These are phyloP conservation scores for Apiospora sp. DNA, from an alignment of 2,329 filamentous ascomycete genomes.

Conservation along the genomic window DNA sequence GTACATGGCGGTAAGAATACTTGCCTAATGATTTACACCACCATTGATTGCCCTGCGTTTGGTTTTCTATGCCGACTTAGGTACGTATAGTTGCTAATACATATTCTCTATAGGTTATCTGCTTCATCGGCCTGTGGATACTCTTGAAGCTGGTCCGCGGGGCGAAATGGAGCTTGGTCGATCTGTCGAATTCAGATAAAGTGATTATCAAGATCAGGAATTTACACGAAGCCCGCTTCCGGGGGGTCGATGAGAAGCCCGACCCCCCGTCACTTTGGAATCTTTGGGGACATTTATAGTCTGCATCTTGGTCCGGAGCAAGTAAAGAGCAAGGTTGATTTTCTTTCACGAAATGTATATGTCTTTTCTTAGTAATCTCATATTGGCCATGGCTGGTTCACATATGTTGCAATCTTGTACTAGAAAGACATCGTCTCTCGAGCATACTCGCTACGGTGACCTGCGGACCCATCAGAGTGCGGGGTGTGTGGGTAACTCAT, in stretches of 20 bases:
- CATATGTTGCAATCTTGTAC: no score
- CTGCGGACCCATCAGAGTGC: not conserved
- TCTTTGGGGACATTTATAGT: not conserved
- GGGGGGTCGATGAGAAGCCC: slow-evolving; percentile 11
- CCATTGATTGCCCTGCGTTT: not conserved
- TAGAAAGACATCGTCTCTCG: not conserved
- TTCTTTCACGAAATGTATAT: not conserved
- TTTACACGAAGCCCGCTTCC: slow-evolving; percentile 37
- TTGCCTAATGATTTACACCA: not conserved
- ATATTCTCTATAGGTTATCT: slow-evolving; percentile 36
- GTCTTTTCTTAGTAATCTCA: not conserved
- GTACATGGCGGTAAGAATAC: slow-evolving; percentile 46
- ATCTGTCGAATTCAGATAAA: slow-evolving; percentile 39
- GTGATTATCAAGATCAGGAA: slow-evolving; percentile 41
- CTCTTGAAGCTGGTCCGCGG: slow-evolving; percentile 39
- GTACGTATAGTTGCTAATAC: not conserved
- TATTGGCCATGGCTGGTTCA: not conserved
- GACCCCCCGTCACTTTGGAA: slow-evolving; percentile 10
- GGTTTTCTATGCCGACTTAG: no score
- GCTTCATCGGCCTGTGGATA: slow-evolving; percentile 42
- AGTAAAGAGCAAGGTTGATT: not conserved
- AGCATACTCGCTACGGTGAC: not conserved
- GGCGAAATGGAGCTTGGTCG: slow-evolving; percentile 41
- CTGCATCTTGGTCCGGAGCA: not conserved
- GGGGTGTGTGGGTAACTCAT: no score